Base-by-base conservation (phyloP, 2,329 filamentous ascomycete species). In the Diaporthe caulivora region DNA sequence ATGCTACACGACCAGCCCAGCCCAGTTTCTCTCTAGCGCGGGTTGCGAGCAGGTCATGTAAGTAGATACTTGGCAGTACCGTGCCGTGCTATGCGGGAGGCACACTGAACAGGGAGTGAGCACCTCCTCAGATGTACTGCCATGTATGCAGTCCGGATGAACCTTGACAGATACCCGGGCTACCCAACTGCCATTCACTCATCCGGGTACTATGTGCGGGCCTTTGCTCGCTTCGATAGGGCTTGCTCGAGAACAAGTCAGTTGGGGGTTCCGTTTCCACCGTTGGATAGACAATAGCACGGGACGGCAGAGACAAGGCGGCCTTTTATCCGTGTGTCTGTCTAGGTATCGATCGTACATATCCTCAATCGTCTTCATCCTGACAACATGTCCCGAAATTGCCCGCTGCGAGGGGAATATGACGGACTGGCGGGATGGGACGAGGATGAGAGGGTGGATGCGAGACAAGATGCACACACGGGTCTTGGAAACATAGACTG, bases 401-500 rank as follows among this genome's bases (percentile, higher is more conserved):
- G 60, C 60, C 60, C 42, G 21, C 57, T 2, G 26, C 60, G 17
- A 51, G 15, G 60, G 44, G 44, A 49, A 49, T 34, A 31, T 29
- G 26, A 65, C 29, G 58, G 55, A 7, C 31, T 34, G 8, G 29
- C 37, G 11, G 57, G 37, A 26, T 44, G n/a, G 17, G 60, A 65
- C 37, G 62, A 11, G 42, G 31, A 65, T 21, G 44, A 40, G 29
- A n/a, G n/a, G n/a, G n/a, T n/a, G n/a, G 44, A 40, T 40, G 37
- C 62, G 51, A 65, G 62, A 65, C 62, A 51, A 65, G 62, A 65
- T 34, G 47, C 62, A 65, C 44, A 65, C 42, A 65, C 42, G 17
- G 62, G 62, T 65, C 44, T 65, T 65, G 62, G 62, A 65, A 65
- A 26, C 10, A 37, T 10, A 37, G 62, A 62, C 40, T 8, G 31